These are phyloP conservation scores for Xylariaceae sp. DNA, from an alignment of 2,329 filamentous ascomycete genomes.

Conservation along the genomic window DNA sequence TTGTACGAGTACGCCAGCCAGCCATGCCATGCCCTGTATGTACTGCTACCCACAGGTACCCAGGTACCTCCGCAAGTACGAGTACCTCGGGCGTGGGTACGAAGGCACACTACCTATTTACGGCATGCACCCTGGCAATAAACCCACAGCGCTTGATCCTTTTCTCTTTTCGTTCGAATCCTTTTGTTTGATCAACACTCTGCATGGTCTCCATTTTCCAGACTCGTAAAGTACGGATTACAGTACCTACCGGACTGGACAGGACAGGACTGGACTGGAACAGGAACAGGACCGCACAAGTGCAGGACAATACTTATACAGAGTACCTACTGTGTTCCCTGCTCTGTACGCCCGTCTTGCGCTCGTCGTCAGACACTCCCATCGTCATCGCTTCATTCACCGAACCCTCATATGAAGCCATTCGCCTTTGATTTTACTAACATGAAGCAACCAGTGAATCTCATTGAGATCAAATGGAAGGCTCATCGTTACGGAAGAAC, in stretches of 20 bases:
- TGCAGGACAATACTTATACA: not conserved
- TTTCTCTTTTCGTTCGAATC: not conserved
- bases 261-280: too few species aligned
- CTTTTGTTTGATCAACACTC: not conserved
- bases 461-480: conserved; percentile 11
- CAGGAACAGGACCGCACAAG: too few species aligned
- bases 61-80: not conserved
- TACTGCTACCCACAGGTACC: too few species aligned
- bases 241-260: too few species aligned
- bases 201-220: not conserved
- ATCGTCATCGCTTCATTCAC: not conserved
- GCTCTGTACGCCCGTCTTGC: not conserved
- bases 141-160: not conserved
- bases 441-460: conserved; percentile 20
- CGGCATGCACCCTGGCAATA: not conserved
- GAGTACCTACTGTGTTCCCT: not conserved
- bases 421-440: conserved; percentile 7
- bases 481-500: conserved; percentile 16
- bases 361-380: not conserved
- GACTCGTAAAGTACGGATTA: too few species aligned
- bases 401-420: not conserved
- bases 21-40: too few species aligned
- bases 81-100: not conserved
- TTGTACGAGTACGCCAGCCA: too few species aligned
- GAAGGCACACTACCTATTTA: not conserved